These are phyloP conservation scores for Colletotrichum costaricense DNA, from an alignment of 2,329 filamentous ascomycete species.

Conservation along the genomic window DNA sequence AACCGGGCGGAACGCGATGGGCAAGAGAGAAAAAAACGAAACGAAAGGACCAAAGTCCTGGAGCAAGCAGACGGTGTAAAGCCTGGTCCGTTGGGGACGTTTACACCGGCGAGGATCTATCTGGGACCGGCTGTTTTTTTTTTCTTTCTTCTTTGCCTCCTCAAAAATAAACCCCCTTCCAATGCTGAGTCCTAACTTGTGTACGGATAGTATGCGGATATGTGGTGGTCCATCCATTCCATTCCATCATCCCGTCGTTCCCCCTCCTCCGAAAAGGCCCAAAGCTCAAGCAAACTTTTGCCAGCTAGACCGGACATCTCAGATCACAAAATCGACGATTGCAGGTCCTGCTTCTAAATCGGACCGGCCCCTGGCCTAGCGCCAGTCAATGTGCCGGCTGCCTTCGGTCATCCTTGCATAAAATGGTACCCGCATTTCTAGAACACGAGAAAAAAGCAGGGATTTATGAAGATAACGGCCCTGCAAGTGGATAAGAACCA, in stretches of 20 bases:
- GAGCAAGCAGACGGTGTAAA: neutral
- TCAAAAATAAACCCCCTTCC: neutral
- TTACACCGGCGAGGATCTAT: neutral
- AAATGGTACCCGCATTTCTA: conserved; percentile 22
- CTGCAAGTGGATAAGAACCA: conserved; percentile 17
- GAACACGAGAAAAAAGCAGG: conserved; percentile 35
- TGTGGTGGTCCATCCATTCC: neutral
- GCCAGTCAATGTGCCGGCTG: conserved; percentile 30
- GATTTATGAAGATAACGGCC: conserved; percentile 27
- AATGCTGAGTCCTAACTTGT: neutral
- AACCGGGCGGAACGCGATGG: conserved; percentile 14
- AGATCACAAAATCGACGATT: conserved; percentile 32
- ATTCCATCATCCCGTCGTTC: conserved; percentile 2
- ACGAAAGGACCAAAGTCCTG: neutral
- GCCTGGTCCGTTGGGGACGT: neutral
- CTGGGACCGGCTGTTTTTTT: neutral
- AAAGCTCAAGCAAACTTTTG: neutral
- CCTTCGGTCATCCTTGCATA: neutral
- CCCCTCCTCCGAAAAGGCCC: neutral
- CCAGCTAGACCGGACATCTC: conserved; percentile 17
- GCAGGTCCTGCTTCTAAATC: conserved; percentile 31
- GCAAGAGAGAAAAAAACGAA: conserved; percentile 1
- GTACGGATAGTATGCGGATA: neutral
- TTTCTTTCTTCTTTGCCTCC: neutral
- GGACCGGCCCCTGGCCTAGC: conserved; percentile 33